These are phyloP conservation scores for Crithidia fasciculata DNA, from an alignment of 208 protist species.

Conservation along the genomic window DNA sequence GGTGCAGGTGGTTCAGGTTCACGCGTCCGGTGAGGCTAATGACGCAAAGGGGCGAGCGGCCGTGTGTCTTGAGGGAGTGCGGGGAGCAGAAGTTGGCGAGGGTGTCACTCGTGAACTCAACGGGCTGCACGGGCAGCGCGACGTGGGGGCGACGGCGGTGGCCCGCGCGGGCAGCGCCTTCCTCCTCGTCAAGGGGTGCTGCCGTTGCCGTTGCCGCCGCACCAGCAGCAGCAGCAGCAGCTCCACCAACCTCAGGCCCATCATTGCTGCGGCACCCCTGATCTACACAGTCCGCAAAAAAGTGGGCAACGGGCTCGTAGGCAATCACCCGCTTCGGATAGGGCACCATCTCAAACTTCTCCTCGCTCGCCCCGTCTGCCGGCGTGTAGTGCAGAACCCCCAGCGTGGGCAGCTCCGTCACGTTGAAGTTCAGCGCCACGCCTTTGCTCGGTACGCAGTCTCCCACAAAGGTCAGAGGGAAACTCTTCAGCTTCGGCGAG, in stretches of 20 bases:
- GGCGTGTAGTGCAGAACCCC: conserved; percentile 46
- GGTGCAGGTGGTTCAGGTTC: conserved; percentile 38
- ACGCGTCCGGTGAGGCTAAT: conserved; percentile 44
- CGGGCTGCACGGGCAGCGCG: conserved; percentile 34
- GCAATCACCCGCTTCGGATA: conserved; percentile 53
- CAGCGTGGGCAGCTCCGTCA: conserved; percentile 61
- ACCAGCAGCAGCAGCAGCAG: not conserved
- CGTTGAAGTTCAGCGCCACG: conserved; percentile 43
- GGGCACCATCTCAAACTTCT: conserved; percentile 41
- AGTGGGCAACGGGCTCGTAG: conserved; percentile 78
- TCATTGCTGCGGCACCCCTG: not conserved
- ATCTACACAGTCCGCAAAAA: conserved; percentile 51
- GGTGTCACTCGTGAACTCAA: conserved; percentile 28
- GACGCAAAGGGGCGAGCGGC: conserved; percentile 48
- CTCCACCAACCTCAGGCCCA: not conserved
- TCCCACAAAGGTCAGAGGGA: conserved; percentile 74
- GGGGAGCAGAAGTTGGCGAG: conserved; percentile 59
- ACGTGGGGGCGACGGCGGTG: conserved; percentile 5
- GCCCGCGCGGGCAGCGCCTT: not conserved
- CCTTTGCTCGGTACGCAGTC: conserved; percentile 21
- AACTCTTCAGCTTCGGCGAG: conserved; percentile 75
- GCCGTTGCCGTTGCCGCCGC: not conserved
- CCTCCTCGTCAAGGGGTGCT: conserved; percentile 16
- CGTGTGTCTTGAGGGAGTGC: conserved; percentile 27
- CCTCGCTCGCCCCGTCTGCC: not conserved